These are phyloP conservation scores for Lonicera japonica DNA, from an alignment of 129 eudicot genomes.

Conservation along the genomic window DNA sequence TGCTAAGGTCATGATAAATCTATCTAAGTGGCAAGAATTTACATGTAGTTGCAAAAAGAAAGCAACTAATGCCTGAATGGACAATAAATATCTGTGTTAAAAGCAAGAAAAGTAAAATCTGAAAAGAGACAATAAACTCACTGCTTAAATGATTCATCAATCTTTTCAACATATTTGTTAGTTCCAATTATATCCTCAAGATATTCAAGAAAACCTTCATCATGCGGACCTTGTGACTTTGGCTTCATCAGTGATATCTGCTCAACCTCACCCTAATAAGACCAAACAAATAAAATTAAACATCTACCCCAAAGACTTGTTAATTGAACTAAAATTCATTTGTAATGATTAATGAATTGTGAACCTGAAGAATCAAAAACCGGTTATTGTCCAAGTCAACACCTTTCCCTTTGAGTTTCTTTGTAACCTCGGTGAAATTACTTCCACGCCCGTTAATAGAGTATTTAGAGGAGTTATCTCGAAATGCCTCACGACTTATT, in stretches of 20 bases:
- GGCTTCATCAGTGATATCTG: slow-evolving; percentile 98
- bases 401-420: slow-evolving; percentile 79
- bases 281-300: slow-evolving; percentile 1
- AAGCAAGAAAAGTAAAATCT: not conserved
- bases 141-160: slow-evolving; percentile 83
- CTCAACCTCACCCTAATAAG: slow-evolving; percentile 88
- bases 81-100: not conserved
- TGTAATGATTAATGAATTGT: not conserved
- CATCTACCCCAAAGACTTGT: not conserved
- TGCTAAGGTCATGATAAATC: no score
- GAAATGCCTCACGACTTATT: slow-evolving; percentile 78
- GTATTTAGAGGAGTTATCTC: slow-evolving; percentile 78
- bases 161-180: slow-evolving; percentile 77
- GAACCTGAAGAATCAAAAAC: slow-evolving; percentile 92
- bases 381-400: slow-evolving; percentile 97
- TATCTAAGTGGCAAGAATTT: no score
- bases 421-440: slow-evolving; percentile 82
- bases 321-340: not conserved
- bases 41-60: no score
- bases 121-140: slow-evolving; percentile 26
- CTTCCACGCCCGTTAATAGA: slow-evolving; percentile 67
- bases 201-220: slow-evolving; percentile 96
- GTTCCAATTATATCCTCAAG: slow-evolving; percentile 97
- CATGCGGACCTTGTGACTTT: slow-evolving; percentile 89
- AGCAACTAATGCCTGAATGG: not conserved